Evolutionary conservation across 192 early-diverging fungal species (phyloP), one percentile per base, ranked within the genome.

Genomic region (Podila verticillata): DNA sequence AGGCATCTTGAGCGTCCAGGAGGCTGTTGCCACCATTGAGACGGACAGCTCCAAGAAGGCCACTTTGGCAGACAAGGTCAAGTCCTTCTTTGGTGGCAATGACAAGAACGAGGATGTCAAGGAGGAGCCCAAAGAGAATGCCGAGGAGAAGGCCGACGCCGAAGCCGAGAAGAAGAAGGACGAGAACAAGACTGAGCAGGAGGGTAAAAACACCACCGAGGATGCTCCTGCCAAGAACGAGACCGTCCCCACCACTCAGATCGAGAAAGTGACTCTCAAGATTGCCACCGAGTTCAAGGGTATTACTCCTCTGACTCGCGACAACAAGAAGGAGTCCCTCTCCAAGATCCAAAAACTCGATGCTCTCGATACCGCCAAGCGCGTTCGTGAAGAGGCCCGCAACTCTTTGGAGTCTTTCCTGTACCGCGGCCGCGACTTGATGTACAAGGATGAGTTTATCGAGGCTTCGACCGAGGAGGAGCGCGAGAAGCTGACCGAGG

Each of bases 371-470:
- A 66, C 77, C 32, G 87, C 87, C 65, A 93, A 93, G 65, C 86
- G 85, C 35, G 87, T 88, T 7, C 91, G 89, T 39, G 95, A 96
- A 83, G 93, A 92, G 74, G 95, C 96, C 24, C 80, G 88, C 48
- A 99, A 99, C 85, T 86, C 85, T 59, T 88, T 99, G 26, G 98
- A 99, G 81, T 84, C 95, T 4, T 97, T 94, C 82, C 85, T 98
- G 34, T 99, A 98, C 84, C 89, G 89, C 36, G 80, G 91, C 47
- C 93, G 93, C 59, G 96, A 97, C 61, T 89, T 95, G 61, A 83
- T 94, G 57, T 89, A 94, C 54, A 91, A 95, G 61, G 93, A 95
- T 35, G 89, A 89, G 35, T 85, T 92, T 48, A 83, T 87, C 57
- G 66, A 84, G 8, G 89, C 94, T n/a, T 87, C 90, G 35, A 93